Evolutionary conservation across 805 yeast species (phyloP), one percentile per base, ranked within the genome.

Genomic region (Pichia exigua): DNA sequence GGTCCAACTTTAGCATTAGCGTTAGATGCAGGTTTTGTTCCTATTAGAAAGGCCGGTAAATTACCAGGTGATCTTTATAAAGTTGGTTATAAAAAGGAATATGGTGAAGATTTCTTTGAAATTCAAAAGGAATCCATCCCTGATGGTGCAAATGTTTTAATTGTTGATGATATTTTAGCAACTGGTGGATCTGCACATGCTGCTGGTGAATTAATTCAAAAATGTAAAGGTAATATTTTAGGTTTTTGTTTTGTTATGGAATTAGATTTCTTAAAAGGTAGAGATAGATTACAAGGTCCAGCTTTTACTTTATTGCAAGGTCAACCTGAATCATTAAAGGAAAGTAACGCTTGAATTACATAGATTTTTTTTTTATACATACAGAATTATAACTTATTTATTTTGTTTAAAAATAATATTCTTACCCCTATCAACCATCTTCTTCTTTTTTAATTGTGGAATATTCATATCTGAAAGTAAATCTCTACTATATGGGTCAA

Each of bases 161-260:
- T 94, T 58, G 95, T 94, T 40, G 99, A 94, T 70, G 99, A 94
- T 65, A 90, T 94, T 62, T 85, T 94, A 66, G 99, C 99, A 47
- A 94, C 99, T 40, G 98, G 98, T 56, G 99, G 99, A 41, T 85
- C 95, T 60, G 99, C 99, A 26, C 71, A 73, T 51, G 97, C 95
- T 54, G 98, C 98, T 42, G 97, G 96, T 54, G 85, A 88, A 64
- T 77, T 94, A 58, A 85, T 89, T 48, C 65, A 66, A 59, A 72
- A 77, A 67, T 75, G 83, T 55, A 82, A 83, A 51, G 96, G 84
- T 55, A 78, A 83, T 54, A 77, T 91, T 49, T 66, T 84, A 48
- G 96, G 90, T 71, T 94, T 82, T 68, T 73, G 85, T 57, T 94
- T 94, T 65, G 88, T 94, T 45, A 82, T 94, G 87, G 99, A 94